Percentiles rank a stretch among this genome's conserved stretches.
Evolutionary conservation across 1,139 yeast species (phyloP).

Genomic region (Trichomonascaceae sp.): DNA sequence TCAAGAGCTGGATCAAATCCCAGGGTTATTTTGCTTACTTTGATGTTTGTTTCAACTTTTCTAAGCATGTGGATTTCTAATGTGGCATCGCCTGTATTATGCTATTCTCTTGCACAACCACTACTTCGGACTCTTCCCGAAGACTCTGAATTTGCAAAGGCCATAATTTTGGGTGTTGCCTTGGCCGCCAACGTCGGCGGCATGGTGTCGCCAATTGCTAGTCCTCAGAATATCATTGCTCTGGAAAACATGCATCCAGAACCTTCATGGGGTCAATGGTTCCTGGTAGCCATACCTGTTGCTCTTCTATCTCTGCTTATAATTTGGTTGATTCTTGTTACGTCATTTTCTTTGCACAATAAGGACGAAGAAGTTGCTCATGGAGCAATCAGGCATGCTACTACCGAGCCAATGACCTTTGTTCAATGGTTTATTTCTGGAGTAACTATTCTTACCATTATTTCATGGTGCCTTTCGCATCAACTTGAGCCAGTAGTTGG

Average conservation of each 20-base stretch:
- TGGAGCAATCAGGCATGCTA: constrained; percentile 56
- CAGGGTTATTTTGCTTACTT: constrained; percentile 61
- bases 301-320: constrained; percentile 53
- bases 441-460: constrained; percentile 65
- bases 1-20: constrained; percentile 86
- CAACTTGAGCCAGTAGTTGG: constrained; percentile 68
- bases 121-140: constrained; percentile 75
- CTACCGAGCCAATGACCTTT: constrained; percentile 60
- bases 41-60: constrained; percentile 80
- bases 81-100: constrained; percentile 92
- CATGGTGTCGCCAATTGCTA: constrained; percentile 93
- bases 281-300: constrained; percentile 78
- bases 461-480: constrained; percentile 79
- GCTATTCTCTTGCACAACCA: constrained; percentile 87
- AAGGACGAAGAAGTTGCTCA: constrained; percentile 14
- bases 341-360: constrained; percentile 50
- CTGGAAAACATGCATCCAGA: constrained; percentile 79
- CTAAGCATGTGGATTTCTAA: constrained; percentile 94
- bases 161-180: constrained; percentile 83
- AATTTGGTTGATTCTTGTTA: constrained; percentile 65
- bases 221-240: constrained; percentile 92
- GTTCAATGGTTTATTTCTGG: constrained; percentile 63
- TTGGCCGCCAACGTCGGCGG: constrained; percentile 90
- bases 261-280: constrained; percentile 96
- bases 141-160: constrained; percentile 70